Evolutionary conservation across 768 basidiomycete genomes (phyloP).

Genomic region (Boletus rubescentipes): DNA sequence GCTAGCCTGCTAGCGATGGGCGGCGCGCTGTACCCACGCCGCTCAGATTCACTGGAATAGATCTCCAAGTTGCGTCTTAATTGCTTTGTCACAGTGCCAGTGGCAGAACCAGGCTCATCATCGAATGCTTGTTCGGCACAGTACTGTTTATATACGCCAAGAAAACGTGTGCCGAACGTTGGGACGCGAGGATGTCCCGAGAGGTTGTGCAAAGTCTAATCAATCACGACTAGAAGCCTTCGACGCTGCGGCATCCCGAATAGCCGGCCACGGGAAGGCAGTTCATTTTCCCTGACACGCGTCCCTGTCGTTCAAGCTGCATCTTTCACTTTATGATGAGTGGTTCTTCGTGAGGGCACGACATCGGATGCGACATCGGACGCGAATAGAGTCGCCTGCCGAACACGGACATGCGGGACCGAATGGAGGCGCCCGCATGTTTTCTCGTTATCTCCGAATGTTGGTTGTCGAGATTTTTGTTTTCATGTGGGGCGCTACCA

Average conservation of each 20-base stretch:
- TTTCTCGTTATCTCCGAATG: neutral
- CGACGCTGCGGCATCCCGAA: neutral
- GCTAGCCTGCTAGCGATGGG: neutral
- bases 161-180: neutral
- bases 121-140: neutral
- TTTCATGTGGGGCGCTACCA: neutral
- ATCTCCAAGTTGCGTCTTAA: neutral
- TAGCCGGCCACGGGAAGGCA: neutral
- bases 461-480: neutral
- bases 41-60: neutral
- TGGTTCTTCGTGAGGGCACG: neutral
- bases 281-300: neutral
- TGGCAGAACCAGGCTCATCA: neutral
- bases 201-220: constrained; percentile 11
- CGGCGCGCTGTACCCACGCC: constrained; percentile 1
- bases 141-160: neutral
- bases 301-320: neutral
- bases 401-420: neutral
- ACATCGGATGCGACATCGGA: neutral
- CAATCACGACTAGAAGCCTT: neutral
- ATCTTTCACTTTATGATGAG: neutral
- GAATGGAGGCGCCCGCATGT: neutral
- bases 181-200: neutral
- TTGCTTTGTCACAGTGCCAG: neutral
- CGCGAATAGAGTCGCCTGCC: neutral